phyloP scores from a whole-genome alignment of 176 grass and related monocot genomes.

The Musa acuminata region DNA sequence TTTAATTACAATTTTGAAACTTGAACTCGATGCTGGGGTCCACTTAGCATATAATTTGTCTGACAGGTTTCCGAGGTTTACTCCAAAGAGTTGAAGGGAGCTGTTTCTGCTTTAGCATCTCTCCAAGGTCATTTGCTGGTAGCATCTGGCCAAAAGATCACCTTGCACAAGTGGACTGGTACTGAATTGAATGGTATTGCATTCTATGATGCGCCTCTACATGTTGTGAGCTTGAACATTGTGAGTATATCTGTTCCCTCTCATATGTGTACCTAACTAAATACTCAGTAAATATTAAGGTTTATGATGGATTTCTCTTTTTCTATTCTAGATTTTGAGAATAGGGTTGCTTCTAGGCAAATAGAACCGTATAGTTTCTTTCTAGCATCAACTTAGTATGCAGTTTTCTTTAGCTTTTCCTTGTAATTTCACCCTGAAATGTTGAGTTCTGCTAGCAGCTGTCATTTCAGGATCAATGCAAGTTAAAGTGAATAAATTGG shows the following conservation, averaged over 20 bases:
- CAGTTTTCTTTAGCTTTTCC: too few species aligned
- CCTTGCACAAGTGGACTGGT: constrained; percentile 88
- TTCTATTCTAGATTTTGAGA: too few species aligned
- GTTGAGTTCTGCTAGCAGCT: too few species aligned
- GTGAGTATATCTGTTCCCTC: constrained; percentile 42
- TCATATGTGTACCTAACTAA: neutral
- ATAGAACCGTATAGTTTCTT: too few species aligned
- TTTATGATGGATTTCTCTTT: neutral
- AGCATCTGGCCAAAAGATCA: constrained; percentile 93
- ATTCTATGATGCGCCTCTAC: constrained; percentile 94
- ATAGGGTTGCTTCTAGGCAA: too few species aligned
- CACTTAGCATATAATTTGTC: neutral
- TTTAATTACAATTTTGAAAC: neutral
- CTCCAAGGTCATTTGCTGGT: constrained; percentile 93
- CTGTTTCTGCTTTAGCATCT: constrained; percentile 85
- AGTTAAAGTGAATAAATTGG: too few species aligned
- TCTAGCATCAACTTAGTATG: too few species aligned
- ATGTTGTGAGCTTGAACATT: constrained; percentile 98
- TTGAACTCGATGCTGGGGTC: neutral
- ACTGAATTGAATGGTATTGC: constrained; percentile 84
- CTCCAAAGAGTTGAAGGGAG: constrained; percentile 90
- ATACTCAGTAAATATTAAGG: neutral
- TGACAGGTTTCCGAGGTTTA: constrained; percentile 69
- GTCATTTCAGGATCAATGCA: too few species aligned
- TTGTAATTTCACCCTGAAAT: too few species aligned